Evolutionary conservation across 768 basidiomycete genomes (phyloP), one percentile per base, ranked within the genome.

Genomic region (Tephrocybe sp.): DNA sequence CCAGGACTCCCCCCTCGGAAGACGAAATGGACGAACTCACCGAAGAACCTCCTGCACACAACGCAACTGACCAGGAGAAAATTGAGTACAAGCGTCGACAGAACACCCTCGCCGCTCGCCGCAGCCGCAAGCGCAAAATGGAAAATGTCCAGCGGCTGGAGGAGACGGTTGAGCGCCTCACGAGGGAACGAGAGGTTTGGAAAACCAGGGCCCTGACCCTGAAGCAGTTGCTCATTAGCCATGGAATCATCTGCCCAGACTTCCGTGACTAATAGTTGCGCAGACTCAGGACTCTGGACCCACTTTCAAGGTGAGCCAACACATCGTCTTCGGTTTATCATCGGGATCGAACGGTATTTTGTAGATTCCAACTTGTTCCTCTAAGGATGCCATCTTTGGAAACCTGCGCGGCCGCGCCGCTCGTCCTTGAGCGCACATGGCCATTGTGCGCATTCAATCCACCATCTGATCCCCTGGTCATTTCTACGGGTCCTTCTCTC

Each of bases 61-160:
- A 79, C 11, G 71, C 77, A 0, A 68, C 76, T 2, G 75, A 78
- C 59, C 71, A 82, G 60, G 81, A 86, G 62, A 84, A 84, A 57
- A 88, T 89, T 56, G 85, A 83, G 59, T 78, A 77, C 38, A 93
- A 92, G 73, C 81, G 92, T 26, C 77, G 84, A 8, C 83, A 85
- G 69, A 96, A 96, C 59, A 93, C 92, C 2, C 68, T 92, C 4
- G 92, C 92, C 0, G 93, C 93, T 5, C 80, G 92, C 2, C 79
- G 87, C 26, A 87, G 84, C 62, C 78, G 92, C 16, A 80, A 79
- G 72, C 78, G 88, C 51, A 92, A 90, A 73, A 66, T 84, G 35
- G 77, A 81, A 62, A 81, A 92, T 56, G 77, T 85, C 57, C 74
- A 79, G 48, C 75, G 79, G 49, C 71, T 94, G 43, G 84, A 91